Conservation (phyloP, 1,284 basidiomycete species). For the Sphaerobolus stellatus region DNA sequence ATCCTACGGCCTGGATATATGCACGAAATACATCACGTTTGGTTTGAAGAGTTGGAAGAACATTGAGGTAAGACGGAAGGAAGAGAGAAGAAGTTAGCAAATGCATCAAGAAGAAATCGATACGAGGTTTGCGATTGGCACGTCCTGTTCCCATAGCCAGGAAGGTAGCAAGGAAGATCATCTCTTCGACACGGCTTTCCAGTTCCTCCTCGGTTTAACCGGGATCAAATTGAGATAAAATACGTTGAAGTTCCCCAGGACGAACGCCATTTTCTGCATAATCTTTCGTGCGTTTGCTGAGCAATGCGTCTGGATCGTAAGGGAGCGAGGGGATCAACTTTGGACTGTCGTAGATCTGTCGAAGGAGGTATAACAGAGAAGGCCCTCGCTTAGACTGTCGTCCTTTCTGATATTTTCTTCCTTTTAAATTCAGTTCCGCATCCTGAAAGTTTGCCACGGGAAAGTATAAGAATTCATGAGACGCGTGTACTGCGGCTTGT, state of each 20-base stretch:
- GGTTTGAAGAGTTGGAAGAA: conserved; percentile 35
- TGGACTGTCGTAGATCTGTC: conserved; percentile 53
- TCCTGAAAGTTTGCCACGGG: not conserved
- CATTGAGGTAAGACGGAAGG: conserved; percentile 47
- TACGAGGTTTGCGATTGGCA: conserved; percentile 47
- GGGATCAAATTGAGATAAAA: conserved; percentile 29
- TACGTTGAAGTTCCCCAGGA: conserved; percentile 50
- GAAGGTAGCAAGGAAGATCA: conserved; percentile 51
- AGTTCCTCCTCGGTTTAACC: conserved; percentile 39
- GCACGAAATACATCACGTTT: conserved; percentile 50
- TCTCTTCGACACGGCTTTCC: conserved; percentile 50
- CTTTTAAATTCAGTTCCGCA: no score
- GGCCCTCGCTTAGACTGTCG: conserved; percentile 10
- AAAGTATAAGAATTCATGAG: conserved; percentile 7
- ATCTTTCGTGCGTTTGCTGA: conserved; percentile 36
- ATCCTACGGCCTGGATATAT: conserved; percentile 45
- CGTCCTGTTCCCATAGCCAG: conserved; percentile 54
- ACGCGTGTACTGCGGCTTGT: conserved; percentile 48
- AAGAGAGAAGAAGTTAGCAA: conserved; percentile 62
- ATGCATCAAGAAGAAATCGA: conserved; percentile 78
- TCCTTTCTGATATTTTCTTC: no score
- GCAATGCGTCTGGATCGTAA: conserved; percentile 47
- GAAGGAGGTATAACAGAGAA: conserved; percentile 48
- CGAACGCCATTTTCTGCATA: conserved; percentile 46
- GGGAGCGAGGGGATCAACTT: conserved; percentile 52